Percentiles rank a stretch among this genome's conserved stretches.
Evolutionary conservation across 345 rosid species (phyloP).

Genomic region (Citrus medica): DNA sequence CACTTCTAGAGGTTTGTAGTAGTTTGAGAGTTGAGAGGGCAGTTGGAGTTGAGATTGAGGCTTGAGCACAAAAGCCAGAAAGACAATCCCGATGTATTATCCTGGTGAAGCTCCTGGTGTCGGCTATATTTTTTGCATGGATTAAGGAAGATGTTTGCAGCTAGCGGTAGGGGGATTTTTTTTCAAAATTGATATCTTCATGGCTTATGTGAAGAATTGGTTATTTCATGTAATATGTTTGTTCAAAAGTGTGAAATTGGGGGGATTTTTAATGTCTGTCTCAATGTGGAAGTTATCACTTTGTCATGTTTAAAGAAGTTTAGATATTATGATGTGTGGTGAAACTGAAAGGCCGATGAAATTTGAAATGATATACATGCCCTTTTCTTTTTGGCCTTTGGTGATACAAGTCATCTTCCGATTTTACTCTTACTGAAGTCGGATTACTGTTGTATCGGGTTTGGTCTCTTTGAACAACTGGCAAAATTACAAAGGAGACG

Average conservation of each 20-base stretch:
- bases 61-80: slow-evolving; percentile 18
- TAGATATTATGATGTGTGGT: neutral
- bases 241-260: neutral
- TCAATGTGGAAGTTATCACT: neutral
- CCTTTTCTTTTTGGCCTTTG: neutral
- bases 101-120: slow-evolving; percentile 26
- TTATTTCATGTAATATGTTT: slow-evolving; percentile 6
- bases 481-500: neutral
- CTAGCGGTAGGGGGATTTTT: slow-evolving; percentile 13
- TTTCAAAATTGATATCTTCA: slow-evolving; percentile 14
- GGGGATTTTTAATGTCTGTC: neutral
- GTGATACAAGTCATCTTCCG: neutral
- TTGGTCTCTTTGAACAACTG: neutral
- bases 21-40: slow-evolving; percentile 10
- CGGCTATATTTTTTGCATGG: slow-evolving; percentile 23
- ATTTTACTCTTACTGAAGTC: neutral
- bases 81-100: slow-evolving; percentile 15
- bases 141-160: slow-evolving; percentile 15
- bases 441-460: neutral
- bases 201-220: slow-evolving; percentile 10
- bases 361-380: neutral
- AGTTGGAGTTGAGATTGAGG: slow-evolving; percentile 9
- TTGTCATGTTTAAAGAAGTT: neutral
- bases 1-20: neutral
- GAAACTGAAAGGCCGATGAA: neutral